These are phyloP conservation scores for Xylariomycetidae sp. DNA, from an alignment of 2,329 filamentous ascomycete species.

Conservation along the genomic window DNA sequence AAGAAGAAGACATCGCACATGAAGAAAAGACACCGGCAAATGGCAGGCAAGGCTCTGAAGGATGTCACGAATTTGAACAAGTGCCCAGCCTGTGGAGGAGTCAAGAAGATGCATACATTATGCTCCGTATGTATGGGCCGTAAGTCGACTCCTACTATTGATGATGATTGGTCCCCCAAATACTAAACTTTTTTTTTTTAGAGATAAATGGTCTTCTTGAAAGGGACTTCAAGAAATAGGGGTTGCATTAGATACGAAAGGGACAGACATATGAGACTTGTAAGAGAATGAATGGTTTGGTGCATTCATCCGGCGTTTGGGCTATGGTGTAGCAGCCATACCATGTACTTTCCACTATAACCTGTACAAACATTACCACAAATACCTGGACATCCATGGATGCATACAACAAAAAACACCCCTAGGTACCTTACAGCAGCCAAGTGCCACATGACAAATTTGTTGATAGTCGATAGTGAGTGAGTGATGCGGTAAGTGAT, in stretches of 20 bases:
- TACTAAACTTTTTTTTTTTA: slow-evolving; percentile 4
- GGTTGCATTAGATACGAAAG: no score
- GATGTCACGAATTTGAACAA: slow-evolving; percentile 83
- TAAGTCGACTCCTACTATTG: slow-evolving; percentile 39
- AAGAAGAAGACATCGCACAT: slow-evolving; percentile 99
- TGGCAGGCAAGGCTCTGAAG: slow-evolving; percentile 92
- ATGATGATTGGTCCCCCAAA: slow-evolving; percentile 1
- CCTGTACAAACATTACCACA: slow-evolving; percentile 3
- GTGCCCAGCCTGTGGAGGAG: slow-evolving; percentile 82
- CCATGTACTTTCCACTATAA: slow-evolving; percentile 12
- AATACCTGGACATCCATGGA: no score
- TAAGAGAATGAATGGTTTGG: slow-evolving; percentile 13
- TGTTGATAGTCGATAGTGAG: no score
- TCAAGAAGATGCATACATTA: slow-evolving; percentile 83
- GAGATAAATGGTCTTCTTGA: slow-evolving; percentile 19
- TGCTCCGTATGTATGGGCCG: slow-evolving; percentile 84
- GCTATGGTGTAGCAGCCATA: no score
- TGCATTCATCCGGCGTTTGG: slow-evolving; percentile 4
- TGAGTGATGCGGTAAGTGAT: no score
- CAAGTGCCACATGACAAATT: no score
- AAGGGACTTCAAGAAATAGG: slow-evolving; percentile 16
- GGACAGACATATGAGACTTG: slow-evolving; percentile 6
- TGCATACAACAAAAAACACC: no score
- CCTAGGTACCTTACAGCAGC: no score
- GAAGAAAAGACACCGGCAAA: slow-evolving; percentile 87